Conservation (phyloP, 768 basidiomycete species). For the Coprinopsis marcescibilis region DNA sequence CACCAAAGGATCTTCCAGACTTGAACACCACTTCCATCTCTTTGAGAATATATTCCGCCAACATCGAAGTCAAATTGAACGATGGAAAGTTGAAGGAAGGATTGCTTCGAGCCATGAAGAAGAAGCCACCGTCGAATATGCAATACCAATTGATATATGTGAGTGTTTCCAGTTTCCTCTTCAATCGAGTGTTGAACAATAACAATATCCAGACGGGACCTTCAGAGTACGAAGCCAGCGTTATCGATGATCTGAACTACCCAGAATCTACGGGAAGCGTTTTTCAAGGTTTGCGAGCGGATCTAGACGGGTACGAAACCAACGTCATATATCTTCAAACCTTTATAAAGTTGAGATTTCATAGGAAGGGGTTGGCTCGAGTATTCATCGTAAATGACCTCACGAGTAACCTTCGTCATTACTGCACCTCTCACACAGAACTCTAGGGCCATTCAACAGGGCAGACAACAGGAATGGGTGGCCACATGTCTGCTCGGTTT, state of each 20-base stretch:
- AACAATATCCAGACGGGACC: conserved; percentile 67
- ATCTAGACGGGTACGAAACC: conserved; percentile 65
- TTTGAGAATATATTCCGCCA: conserved; percentile 60
- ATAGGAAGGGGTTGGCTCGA: conserved; percentile 59
- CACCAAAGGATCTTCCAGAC: conserved; percentile 30
- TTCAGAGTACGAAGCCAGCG: conserved; percentile 71
- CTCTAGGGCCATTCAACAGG: conserved; percentile 79
- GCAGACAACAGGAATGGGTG: conserved; percentile 82
- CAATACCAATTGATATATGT: conserved; percentile 85
- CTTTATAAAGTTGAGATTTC: conserved; percentile 7
- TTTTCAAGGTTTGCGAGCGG: conserved; percentile 82
- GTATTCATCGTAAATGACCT: conserved; percentile 71
- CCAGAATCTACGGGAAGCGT: conserved; percentile 66
- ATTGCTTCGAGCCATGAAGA: conserved; percentile 89
- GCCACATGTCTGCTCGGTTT: conserved; percentile 70
- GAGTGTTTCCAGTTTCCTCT: conserved; percentile 16
- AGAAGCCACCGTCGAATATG: conserved; percentile 75
- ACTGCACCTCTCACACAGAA: neutral
- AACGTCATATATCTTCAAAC: neutral
- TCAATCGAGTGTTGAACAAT: neutral
- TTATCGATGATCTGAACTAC: conserved; percentile 58
- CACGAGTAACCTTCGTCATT: neutral
- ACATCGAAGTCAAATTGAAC: conserved; percentile 59
- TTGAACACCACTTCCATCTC: conserved; percentile 50
- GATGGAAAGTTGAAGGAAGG: conserved; percentile 65